Evolutionary conservation across 2,329 filamentous ascomycete genomes (phyloP).

Genomic region (Periconia sp.): DNA sequence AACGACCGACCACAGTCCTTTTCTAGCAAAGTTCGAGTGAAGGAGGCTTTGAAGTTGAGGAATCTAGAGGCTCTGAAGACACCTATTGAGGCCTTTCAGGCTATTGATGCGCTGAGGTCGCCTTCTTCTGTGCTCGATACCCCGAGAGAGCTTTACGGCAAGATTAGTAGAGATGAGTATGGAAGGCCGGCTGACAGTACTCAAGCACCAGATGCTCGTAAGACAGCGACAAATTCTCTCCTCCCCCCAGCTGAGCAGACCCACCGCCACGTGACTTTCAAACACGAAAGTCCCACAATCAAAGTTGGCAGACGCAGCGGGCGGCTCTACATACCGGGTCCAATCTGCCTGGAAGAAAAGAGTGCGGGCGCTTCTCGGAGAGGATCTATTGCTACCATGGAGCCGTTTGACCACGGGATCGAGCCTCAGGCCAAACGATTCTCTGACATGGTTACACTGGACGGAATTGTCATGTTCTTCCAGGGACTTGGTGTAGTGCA

Average conservation of each 20-base stretch:
- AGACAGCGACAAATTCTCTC: no score
- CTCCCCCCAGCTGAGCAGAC: no score
- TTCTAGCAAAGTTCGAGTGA: conserved; percentile 29
- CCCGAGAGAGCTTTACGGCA: conserved; percentile 36
- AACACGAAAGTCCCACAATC: no score
- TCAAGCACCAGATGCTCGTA: no score
- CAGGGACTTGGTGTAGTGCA: conserved; percentile 46
- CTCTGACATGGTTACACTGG: conserved; percentile 36
- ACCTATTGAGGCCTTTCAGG: conserved; percentile 23
- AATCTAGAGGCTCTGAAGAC: conserved; percentile 29
- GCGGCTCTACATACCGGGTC: conserved; percentile 52
- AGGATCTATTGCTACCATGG: conserved; percentile 48
- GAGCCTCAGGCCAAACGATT: conserved; percentile 21
- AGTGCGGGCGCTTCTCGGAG: conserved; percentile 38
- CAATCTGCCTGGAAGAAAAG: conserved; percentile 47
- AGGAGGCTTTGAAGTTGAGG: conserved; percentile 26
- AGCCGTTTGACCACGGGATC: conserved; percentile 38
- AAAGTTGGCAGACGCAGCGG: no score
- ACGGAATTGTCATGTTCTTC: conserved; percentile 52
- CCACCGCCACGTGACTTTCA: no score
- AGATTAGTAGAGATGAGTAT: no score
- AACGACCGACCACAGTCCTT: conserved; percentile 14
- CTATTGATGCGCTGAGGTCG: conserved; percentile 23
- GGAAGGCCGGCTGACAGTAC: no score
- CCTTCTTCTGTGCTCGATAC: conserved; percentile 37